Evolutionary conservation across 108 stramenopile species (phyloP).

Genomic region (Pseudonitzschia multiseries): DNA sequence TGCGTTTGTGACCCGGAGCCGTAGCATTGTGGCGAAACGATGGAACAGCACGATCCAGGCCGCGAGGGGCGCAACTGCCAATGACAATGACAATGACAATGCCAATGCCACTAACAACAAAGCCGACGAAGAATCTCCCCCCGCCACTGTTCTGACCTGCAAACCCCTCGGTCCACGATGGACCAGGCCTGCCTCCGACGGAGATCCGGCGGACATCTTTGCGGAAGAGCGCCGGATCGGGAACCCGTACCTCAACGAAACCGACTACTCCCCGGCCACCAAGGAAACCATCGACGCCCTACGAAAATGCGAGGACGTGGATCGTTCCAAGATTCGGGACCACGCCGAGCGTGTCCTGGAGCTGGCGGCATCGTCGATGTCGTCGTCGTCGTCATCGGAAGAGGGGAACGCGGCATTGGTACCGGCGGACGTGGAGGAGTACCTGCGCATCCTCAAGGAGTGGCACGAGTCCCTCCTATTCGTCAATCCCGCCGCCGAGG

Average conservation of each 20-base stretch:
- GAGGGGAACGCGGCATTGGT: not conserved
- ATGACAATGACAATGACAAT: too few species aligned
- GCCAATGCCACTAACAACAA: too few species aligned
- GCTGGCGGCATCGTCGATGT: not conserved
- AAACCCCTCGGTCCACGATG: not conserved
- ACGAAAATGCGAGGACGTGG: conserved; percentile 13
- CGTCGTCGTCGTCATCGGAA: too few species aligned
- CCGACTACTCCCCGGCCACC: conserved; percentile 20
- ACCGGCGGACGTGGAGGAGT: conserved; percentile 23
- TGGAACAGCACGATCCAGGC: not conserved
- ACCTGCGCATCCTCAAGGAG: conserved; percentile 18
- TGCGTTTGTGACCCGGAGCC: not conserved
- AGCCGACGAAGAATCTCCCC: not conserved
- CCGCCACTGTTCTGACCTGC: conserved; percentile 1
- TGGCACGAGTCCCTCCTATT: conserved; percentile 34
- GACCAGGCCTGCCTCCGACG: not conserved
- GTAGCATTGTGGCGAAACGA: not conserved
- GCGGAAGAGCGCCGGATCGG: not conserved
- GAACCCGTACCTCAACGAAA: conserved; percentile 1
- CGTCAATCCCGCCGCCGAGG: conserved; percentile 11
- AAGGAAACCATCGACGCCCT: conserved; percentile 5
- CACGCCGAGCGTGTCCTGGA: not conserved
- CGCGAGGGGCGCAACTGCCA: too few species aligned
- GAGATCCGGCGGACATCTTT: conserved; percentile 16
- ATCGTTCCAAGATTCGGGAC: not conserved